A percentile compares a stretch with the other conserved stretches of the same genome.
phyloP scores from a whole-genome alignment of 306 rosid genomes.

The Ziziphus jujuba region DNA sequence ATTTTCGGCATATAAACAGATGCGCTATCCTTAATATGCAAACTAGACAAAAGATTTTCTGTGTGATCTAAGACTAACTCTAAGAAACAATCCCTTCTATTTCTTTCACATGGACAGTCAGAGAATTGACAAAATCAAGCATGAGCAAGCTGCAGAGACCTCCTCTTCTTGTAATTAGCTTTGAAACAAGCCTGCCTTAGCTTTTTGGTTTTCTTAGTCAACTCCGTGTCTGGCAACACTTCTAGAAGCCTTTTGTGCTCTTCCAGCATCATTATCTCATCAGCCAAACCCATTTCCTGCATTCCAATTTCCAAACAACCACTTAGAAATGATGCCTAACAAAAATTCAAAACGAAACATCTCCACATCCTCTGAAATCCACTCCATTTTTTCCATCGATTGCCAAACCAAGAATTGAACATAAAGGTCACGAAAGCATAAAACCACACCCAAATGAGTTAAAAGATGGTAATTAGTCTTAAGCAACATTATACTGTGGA shows the following conservation, averaged over 20 bases:
- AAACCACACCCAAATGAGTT: no score
- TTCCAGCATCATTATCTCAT: slow-evolving; percentile 59
- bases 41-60: no score
- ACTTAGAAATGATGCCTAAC: not conserved
- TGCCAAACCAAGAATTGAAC: no score
- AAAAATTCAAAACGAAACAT: not conserved
- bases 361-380: no score
- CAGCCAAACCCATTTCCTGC: slow-evolving; percentile 63
- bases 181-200: slow-evolving; percentile 79
- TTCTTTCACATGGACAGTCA: no score
- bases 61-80: no score
- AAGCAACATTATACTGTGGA: no score
- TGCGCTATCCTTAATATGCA: not conserved
- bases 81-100: no score
- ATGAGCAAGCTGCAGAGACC: slow-evolving; percentile 9
- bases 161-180: slow-evolving; percentile 62
- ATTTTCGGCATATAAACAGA: not conserved
- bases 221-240: slow-evolving; percentile 51
- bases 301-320: slow-evolving; percentile 13
- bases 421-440: no score
- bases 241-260: slow-evolving; percentile 47
- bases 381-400: no score
- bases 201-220: slow-evolving; percentile 54
- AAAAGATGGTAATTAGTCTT: no score
- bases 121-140: not conserved